phyloP scores from a whole-genome alignment of 257 asterid species.

The Solanum virginianum region DNA sequence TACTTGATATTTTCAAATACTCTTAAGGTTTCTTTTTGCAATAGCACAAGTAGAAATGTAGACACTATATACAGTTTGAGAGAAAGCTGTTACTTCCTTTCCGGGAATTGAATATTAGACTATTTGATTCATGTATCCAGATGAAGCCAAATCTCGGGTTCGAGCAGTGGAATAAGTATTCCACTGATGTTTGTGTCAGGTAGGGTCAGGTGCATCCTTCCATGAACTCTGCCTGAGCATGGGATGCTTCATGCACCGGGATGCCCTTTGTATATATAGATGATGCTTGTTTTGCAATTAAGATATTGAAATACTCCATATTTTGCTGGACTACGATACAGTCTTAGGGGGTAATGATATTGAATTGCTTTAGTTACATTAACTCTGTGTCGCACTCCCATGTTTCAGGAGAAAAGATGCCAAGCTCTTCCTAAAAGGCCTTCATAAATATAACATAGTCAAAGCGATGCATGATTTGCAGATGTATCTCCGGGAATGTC shows the following conservation, averaged over 20 bases:
- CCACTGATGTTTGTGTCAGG: background rate
- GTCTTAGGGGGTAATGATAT: background rate
- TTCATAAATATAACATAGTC: conserved; percentile 26
- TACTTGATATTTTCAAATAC: conserved; percentile 3
- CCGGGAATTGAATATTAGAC: background rate
- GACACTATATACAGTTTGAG: background rate
- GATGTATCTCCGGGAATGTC: conserved; percentile 33
- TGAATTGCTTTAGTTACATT: background rate
- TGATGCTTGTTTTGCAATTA: background rate
- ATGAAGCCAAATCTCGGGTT: background rate
- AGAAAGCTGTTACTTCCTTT: background rate
- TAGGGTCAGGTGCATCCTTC: background rate
- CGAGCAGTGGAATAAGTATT: background rate
- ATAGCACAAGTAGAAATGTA: background rate
- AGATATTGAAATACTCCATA: background rate
- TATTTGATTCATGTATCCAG: background rate
- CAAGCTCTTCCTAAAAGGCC: conserved; percentile 28
- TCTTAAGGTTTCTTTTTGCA: background rate
- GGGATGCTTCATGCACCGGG: background rate
- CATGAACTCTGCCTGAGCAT: background rate
- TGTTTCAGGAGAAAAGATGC: conserved; percentile 48
- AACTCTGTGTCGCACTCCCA: background rate
- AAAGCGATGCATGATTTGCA: conserved; percentile 33
- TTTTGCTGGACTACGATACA: background rate
- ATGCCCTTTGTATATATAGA: background rate